Base-by-base conservation (phyloP, 331 rosid genomes). In the Pyracantha coccinea region DNA sequence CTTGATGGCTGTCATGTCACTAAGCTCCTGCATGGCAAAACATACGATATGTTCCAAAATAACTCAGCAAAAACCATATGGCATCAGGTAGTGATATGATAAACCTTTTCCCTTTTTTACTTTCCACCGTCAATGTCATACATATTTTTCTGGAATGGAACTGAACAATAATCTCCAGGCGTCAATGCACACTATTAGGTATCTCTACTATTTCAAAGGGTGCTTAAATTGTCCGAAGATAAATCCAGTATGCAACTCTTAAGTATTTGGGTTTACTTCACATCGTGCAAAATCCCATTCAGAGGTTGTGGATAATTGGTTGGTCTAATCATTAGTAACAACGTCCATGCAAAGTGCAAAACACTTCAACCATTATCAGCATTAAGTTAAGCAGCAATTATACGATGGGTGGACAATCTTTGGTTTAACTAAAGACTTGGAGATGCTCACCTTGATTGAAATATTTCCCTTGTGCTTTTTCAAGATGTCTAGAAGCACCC, bases 1-100 rank as follows among this genome's bases (percentile, higher is more conserved):
- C 81, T 89, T 95, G 67, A 92, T 92, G 60, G 96, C 98, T 63
- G 98, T 95, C 99, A 92, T 92, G 89, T 92, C 99, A 78, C 99
- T 95, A 35, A 95, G 92, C 82, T 95, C 98, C 98, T 95, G 88
- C 69, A 50, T 25, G 53, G n/a, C 33, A 25, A 68, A 72, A 47
- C 23, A 63, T 7, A 15, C 20, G 16, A 27, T 50, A 29, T 32
- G 24, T 33, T 23, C 4, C 5, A 33, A 5, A 5, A 71, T 13
- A 27, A 27, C 57, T 17, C n/a, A 2, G 68, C 14, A 23, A 66
- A 64, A 33, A 33, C 10, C 12, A 59, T 4, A 59, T 11, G 7
- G 28, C 28, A 33, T 15, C 73, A 12, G 65, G 54, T 14, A 3
- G 16, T 6, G 17, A 59, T 24, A 24, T 25, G 31, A 59, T 23